These are phyloP conservation scores for Puccinia triticina DNA, from an alignment of 1,284 basidiomycete species.

Conservation along the genomic window DNA sequence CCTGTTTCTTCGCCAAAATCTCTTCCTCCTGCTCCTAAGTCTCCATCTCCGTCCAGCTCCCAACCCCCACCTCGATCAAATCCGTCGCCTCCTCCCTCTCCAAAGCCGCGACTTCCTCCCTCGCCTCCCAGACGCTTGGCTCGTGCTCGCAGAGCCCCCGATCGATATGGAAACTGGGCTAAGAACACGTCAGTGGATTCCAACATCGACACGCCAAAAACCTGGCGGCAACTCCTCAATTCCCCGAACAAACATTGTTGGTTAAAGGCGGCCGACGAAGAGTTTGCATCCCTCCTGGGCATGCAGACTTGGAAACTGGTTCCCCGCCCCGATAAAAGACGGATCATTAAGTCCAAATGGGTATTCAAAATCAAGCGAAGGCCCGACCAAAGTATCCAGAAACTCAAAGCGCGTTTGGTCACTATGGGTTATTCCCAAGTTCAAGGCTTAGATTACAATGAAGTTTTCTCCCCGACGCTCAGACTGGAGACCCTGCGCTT, in stretches of 20 bases:
- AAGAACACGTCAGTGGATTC: background rate
- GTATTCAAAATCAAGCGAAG: slow-evolving; percentile 25
- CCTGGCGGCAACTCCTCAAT: background rate
- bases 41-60: too few species aligned
- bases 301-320: background rate
- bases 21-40: too few species aligned
- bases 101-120: background rate
- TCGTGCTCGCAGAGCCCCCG: background rate
- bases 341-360: slow-evolving; percentile 12
- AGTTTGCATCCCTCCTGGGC: too few species aligned
- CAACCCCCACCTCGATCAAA: too few species aligned
- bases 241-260: background rate
- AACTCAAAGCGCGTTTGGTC: background rate
- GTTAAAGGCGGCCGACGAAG: too few species aligned
- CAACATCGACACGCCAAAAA: background rate
- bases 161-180: background rate
- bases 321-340: background rate
- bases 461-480: slow-evolving; percentile 5
- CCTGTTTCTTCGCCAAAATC: background rate
- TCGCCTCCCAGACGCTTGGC: background rate
- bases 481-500: background rate
- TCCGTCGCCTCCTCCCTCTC: too few species aligned
- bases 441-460: slow-evolving; percentile 3
- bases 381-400: background rate
- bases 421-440: slow-evolving; percentile 6